phyloP scores from a whole-genome alignment of 1,284 basidiomycete genomes.

The Boletellus deceptivus region DNA sequence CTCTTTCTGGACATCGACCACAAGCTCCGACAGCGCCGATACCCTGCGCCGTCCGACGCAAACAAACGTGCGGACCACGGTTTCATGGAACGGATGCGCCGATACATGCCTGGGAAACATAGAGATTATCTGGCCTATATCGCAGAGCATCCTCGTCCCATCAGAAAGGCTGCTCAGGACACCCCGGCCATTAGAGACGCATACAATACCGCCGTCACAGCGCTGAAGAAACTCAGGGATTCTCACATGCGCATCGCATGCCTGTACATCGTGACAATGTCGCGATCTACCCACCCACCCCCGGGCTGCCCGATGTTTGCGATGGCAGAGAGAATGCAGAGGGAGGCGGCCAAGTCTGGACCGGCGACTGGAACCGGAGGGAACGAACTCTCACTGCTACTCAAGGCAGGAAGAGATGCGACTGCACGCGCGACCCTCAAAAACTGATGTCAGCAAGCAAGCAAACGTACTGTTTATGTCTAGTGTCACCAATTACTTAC shows the following conservation, averaged over 20 bases:
- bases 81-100: slow-evolving; percentile 81
- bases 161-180: slow-evolving; percentile 58
- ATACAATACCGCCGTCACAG: slow-evolving; percentile 77
- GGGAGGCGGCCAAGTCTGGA: slow-evolving; percentile 38
- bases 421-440: slow-evolving; percentile 64
- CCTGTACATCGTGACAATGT: slow-evolving; percentile 80
- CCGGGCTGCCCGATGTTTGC: slow-evolving; percentile 51
- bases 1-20: slow-evolving; percentile 84
- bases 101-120: slow-evolving; percentile 80
- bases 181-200: slow-evolving; percentile 61
- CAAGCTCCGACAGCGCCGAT: slow-evolving; percentile 68
- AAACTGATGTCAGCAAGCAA: slow-evolving; percentile 11
- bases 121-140: slow-evolving; percentile 63
- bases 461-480: not conserved
- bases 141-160: slow-evolving; percentile 44
- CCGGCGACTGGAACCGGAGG: slow-evolving; percentile 86
- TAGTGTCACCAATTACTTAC: slow-evolving; percentile 9
- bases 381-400: slow-evolving; percentile 73
- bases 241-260: slow-evolving; percentile 87
- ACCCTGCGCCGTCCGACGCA: slow-evolving; percentile 65
- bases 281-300: slow-evolving; percentile 49
- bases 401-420: slow-evolving; percentile 88
- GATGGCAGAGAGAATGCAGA: slow-evolving; percentile 53
- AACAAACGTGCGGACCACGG: slow-evolving; percentile 65
- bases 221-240: slow-evolving; percentile 81